Percentiles rank a stretch among this genome's conserved stretches.
phyloP scores from a whole-genome alignment of 441 rosid genomes.

The Pelargonium cotyledonis region DNA sequence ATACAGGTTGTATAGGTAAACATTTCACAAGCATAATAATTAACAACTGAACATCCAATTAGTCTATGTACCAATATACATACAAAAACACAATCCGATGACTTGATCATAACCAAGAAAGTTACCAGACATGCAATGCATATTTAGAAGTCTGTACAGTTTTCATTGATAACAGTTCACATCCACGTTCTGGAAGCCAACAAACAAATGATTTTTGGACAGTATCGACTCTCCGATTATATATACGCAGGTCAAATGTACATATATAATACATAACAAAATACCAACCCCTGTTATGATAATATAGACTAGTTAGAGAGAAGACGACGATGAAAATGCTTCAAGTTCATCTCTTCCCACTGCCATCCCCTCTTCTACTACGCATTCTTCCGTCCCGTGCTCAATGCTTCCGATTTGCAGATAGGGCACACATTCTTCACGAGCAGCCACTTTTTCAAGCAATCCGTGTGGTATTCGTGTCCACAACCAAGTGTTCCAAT shows the following conservation, averaged over 20 bases:
- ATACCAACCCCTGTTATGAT: not conserved
- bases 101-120: not conserved
- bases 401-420: slow-evolving; percentile 79
- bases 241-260: not conserved
- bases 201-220: not conserved
- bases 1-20: too few relatives aligned
- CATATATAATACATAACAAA: slow-evolving; percentile 2
- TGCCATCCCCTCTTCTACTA: not conserved
- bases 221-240: not conserved
- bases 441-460: slow-evolving; percentile 81
- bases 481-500: slow-evolving; percentile 64
- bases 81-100: not conserved
- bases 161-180: not conserved
- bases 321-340: not conserved
- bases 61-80: too few relatives aligned
- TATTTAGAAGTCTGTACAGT: slow-evolving; percentile 2
- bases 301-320: not conserved
- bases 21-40: too few relatives aligned
- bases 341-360: not conserved
- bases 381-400: slow-evolving; percentile 4
- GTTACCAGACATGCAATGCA: slow-evolving; percentile 2
- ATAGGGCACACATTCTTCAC: slow-evolving; percentile 81
- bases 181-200: not conserved
- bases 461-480: slow-evolving; percentile 70
- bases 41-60: too few relatives aligned